phyloP scores from a whole-genome alignment of 257 asterid species.

The Fraxinus pennsylvanica region DNA sequence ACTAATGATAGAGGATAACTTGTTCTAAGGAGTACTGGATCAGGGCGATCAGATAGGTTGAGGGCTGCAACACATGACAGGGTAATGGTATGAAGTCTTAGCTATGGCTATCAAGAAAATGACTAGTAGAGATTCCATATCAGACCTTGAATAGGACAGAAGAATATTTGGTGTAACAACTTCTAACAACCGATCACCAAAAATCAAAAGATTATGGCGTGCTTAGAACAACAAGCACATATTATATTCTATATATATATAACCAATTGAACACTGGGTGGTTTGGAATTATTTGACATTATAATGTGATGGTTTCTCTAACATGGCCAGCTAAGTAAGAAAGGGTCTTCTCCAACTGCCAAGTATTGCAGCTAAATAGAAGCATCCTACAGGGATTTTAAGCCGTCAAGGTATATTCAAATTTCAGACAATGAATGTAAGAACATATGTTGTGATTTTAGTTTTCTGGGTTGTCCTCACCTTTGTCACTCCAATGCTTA shows the following conservation, averaged over 20 bases:
- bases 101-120: not conserved
- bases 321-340: slow-evolving; percentile 64
- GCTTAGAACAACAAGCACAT: slow-evolving; percentile 18
- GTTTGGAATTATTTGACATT: slow-evolving; percentile 24
- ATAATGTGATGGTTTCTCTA: slow-evolving; percentile 29
- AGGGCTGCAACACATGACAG: not conserved
- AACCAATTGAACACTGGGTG: slow-evolving; percentile 16
- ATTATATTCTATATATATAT: not conserved
- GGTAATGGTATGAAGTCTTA: too few relatives aligned
- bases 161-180: slow-evolving; percentile 57
- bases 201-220: slow-evolving; percentile 34
- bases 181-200: slow-evolving; percentile 52
- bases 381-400: slow-evolving; percentile 14
- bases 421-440: slow-evolving; percentile 56
- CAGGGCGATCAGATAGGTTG: not conserved
- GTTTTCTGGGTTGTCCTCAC: slow-evolving; percentile 76
- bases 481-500: slow-evolving; percentile 64
- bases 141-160: slow-evolving; percentile 30
- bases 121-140: not conserved
- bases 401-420: slow-evolving; percentile 24
- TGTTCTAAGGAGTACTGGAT: not conserved
- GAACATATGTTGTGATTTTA: slow-evolving; percentile 59
- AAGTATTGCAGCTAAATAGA: slow-evolving; percentile 23
- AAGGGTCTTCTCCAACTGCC: slow-evolving; percentile 34
- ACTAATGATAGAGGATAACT: not conserved